Base-by-base conservation (phyloP, 495 filamentous ascomycete genomes). In the Podospora appendiculata region DNA sequence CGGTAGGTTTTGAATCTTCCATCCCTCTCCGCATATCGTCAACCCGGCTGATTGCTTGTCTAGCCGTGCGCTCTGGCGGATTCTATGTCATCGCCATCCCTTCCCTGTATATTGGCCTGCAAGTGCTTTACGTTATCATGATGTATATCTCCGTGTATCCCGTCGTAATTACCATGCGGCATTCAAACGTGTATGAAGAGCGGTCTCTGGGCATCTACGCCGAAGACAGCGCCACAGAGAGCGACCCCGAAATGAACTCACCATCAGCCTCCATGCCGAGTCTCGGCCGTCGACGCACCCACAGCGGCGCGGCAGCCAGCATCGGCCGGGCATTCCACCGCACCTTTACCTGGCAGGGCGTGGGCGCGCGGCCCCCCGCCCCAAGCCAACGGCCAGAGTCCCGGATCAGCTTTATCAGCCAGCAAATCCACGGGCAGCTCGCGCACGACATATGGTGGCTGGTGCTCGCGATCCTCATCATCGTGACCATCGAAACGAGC, bases 381-480 rank as follows among this genome's bases (percentile, higher is more conserved):
- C 35, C 35, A 34, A 58, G 58, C 38, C 43, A 59, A 8, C 52
- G 43, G 11, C 51, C 55, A 4, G 62, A 70, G 47, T 69, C 61
- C 35, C 64, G 61, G 13, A 66, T 70, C 39, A 64, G 61, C 61
- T 82, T 81, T 59, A 68, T 83, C 45, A 69, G 69, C n/a, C 81
- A 82, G 48, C 83, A 95, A 54, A 75, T 96, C 9, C 82, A 85
- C 35, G 83, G 84, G 34, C 88, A 95, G 60, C 79, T 95, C 8
- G 83, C 87, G 35, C 88, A 94, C 67, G 90, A 96, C 59, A 66
- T 91, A 4, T 94, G 89, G 89, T 92, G 84, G 83, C 79, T 96
- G 12, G 83, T 84, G 0, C 65, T 89, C 3, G 87, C 88, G 19
- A 70, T 78, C n/a, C 70, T 89, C 17, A 72, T 89, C 52, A 90